Conservation (phyloP, 371 early-diverging fungal species). For the Mucor plumbeus region DNA sequence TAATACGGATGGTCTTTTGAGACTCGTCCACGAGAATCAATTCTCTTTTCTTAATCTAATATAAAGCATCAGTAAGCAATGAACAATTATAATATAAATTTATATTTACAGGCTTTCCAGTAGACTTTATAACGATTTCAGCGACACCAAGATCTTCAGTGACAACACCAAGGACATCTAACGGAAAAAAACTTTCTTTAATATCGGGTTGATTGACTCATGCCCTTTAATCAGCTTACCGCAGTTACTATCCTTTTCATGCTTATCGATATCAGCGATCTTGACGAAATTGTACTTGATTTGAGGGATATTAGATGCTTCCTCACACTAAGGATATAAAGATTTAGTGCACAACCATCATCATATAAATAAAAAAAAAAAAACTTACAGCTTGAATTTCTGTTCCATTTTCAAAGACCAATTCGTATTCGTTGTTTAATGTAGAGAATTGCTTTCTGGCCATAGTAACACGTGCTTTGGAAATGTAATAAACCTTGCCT, state of each 20-base stretch:
- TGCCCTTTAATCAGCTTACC: conserved; percentile 46
- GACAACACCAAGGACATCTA: conserved; percentile 87
- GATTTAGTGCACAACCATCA: not conserved
- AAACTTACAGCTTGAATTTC: conserved; percentile 63
- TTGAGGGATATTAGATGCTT: conserved; percentile 65
- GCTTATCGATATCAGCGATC: conserved; percentile 63
- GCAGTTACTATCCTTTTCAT: conserved; percentile 69
- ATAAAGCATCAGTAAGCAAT: not conserved
- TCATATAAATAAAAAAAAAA: not conserved
- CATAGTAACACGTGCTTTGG: conserved; percentile 80
- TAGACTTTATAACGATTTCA: conserved; percentile 71
- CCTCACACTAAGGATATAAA: conserved; percentile 58
- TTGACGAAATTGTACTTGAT: conserved; percentile 74
- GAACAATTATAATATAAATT: not conserved
- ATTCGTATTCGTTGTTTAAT: conserved; percentile 91
- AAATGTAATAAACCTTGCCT: conserved; percentile 85
- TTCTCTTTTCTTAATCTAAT: conserved; percentile 83
- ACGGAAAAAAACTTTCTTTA: not conserved
- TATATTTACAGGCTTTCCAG: conserved; percentile 66
- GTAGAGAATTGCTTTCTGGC: conserved; percentile 88
- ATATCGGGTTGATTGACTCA: not conserved
- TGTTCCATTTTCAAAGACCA: conserved; percentile 77
- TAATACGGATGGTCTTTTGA: conserved; percentile 73
- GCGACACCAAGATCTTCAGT: conserved; percentile 65
- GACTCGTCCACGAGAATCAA: conserved; percentile 83